phyloP scores from a whole-genome alignment of 176 grass and related monocot species.

The Eleusine indica region DNA sequence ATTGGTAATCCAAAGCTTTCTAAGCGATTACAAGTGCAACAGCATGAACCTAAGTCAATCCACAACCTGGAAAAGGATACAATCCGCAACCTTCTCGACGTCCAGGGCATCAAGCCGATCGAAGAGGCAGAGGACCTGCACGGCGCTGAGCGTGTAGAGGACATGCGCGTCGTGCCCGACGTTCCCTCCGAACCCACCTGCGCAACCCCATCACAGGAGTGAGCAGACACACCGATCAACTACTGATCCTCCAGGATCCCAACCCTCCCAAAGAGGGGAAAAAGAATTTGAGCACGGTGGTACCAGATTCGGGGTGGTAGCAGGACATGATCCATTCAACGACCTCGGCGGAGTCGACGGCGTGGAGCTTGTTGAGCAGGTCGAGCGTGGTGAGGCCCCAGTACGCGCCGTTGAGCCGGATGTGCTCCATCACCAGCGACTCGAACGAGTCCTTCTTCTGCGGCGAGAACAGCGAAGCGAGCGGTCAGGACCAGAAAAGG shows the following conservation, averaged over 20 bases:
- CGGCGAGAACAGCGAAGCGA: background rate
- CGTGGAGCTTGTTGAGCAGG: slow-evolving; percentile 71
- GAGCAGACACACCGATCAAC: background rate
- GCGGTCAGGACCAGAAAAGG: background rate
- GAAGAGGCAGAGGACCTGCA: slow-evolving; percentile 83
- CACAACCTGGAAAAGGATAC: slow-evolving; percentile 63
- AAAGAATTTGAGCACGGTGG: background rate
- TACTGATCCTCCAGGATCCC: background rate
- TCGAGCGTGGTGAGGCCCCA: slow-evolving; percentile 93
- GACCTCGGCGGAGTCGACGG: slow-evolving; percentile 71
- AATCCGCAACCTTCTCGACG: slow-evolving; percentile 74
- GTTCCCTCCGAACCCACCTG: slow-evolving; percentile 94
- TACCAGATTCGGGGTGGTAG: slow-evolving; percentile 77
- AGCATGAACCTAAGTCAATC: background rate
- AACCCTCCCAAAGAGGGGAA: background rate
- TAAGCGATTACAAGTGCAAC: background rate
- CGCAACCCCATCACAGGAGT: slow-evolving; percentile 8
- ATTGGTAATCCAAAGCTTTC: background rate
- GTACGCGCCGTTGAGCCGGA: slow-evolving; percentile 82
- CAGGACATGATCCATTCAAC: slow-evolving; percentile 82
- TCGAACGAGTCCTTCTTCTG: slow-evolving; percentile 89
- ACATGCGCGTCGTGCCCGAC: slow-evolving; percentile 80
- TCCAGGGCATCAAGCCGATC: slow-evolving; percentile 73
- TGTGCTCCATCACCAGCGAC: slow-evolving; percentile 84
- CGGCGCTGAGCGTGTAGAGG: slow-evolving; percentile 75